A percentile compares a stretch with the other conserved stretches of the same genome.
Conservation (phyloP, 179 eudicot genomes). For the Drosera spatulata region DNA sequence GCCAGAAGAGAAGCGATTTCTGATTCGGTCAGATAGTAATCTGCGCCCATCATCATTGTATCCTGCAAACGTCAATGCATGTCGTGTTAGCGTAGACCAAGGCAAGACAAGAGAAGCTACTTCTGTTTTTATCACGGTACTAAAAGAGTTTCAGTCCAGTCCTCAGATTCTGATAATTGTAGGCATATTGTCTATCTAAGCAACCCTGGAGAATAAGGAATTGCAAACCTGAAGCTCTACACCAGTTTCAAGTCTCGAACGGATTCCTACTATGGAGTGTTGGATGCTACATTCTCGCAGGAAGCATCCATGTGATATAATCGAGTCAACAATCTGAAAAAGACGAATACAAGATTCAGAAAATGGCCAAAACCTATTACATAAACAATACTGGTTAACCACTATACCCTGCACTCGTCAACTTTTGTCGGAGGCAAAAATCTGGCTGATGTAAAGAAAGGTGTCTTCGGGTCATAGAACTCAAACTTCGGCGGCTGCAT, state of each 20-base stretch:
- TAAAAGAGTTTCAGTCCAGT: too few relatives aligned
- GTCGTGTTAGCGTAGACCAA: background rate
- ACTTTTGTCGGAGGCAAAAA: conserved; percentile 88
- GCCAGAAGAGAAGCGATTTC: conserved; percentile 62
- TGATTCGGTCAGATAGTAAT: conserved; percentile 65
- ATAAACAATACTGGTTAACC: background rate
- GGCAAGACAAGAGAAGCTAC: background rate
- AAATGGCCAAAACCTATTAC: background rate
- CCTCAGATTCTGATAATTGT: too few relatives aligned
- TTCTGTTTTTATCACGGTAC: background rate
- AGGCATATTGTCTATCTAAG: too few relatives aligned
- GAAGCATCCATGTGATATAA: conserved; percentile 92
- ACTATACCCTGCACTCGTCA: conserved; percentile 61
- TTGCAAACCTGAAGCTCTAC: conserved; percentile 56
- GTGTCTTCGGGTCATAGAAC: conserved; percentile 76
- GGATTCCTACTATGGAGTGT: conserved; percentile 84
- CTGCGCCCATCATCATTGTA: conserved; percentile 73
- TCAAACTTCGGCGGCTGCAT: conserved; percentile 74
- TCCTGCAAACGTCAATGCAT: conserved; percentile 21
- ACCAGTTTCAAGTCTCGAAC: conserved; percentile 71
- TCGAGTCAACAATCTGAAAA: conserved; percentile 68
- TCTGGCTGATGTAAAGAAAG: conserved; percentile 81
- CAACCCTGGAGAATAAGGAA: too few relatives aligned
- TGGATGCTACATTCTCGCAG: conserved; percentile 48
- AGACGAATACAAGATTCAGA: background rate